Conservation (phyloP, 2,329 filamentous ascomycete genomes). For the Colletotrichum sublineola region DNA sequence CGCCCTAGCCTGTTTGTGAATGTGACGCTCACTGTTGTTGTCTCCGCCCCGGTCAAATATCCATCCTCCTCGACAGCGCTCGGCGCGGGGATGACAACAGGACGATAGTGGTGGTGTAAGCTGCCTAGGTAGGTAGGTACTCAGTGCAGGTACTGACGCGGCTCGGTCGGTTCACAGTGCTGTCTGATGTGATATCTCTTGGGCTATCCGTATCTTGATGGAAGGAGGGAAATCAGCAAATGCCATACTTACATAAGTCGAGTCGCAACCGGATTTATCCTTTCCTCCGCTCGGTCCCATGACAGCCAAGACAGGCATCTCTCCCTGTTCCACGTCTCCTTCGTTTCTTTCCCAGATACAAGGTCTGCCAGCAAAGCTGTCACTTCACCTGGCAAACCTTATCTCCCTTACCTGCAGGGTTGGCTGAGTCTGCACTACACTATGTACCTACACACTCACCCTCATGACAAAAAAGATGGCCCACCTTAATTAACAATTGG, state of each 20-base stretch:
- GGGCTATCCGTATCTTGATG: constrained; percentile 15
- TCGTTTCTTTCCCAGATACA: constrained; percentile 21
- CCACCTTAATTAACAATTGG: too few species aligned
- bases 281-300: constrained; percentile 29
- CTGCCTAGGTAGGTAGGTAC: background rate
- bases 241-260: constrained; percentile 37
- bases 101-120: background rate
- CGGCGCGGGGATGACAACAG: background rate
- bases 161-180: background rate
- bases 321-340: constrained; percentile 23
- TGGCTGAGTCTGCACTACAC: background rate
- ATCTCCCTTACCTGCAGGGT: constrained; percentile 35
- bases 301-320: constrained; percentile 29
- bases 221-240: constrained; percentile 26
- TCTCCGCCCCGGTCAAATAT: constrained; percentile 15
- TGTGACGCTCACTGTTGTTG: constrained; percentile 15
- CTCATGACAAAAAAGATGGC: too few species aligned
- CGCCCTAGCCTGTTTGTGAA: constrained; percentile 32
- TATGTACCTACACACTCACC: too few species aligned
- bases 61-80: background rate
- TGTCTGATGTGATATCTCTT: constrained; percentile 8
- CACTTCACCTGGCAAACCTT: constrained; percentile 38
- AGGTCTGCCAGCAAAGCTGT: constrained; percentile 32
- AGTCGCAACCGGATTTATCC: constrained; percentile 32
- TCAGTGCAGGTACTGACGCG: constrained; percentile 1